These are phyloP conservation scores for Neurospora sp. DNA, from an alignment of 495 filamentous ascomycete species.

Conservation along the genomic window DNA sequence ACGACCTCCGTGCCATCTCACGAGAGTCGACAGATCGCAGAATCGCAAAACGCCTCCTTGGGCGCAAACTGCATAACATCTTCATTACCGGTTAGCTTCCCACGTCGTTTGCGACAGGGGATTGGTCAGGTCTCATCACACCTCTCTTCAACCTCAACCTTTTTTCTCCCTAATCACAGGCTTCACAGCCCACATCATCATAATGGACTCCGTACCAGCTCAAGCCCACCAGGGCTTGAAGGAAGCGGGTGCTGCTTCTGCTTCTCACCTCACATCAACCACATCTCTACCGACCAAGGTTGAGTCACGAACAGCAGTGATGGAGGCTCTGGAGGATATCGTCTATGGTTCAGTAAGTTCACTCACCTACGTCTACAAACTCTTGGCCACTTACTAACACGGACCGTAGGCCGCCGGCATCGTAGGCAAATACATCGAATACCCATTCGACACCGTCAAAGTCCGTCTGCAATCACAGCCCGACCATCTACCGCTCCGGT, in stretches of 20 bases:
- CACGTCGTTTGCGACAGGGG: background rate
- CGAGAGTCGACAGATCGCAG: background rate
- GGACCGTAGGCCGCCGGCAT: conserved; percentile 64
- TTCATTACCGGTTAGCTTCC: background rate
- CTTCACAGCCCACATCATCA: background rate
- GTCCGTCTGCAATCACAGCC: conserved; percentile 74
- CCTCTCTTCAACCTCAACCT: background rate
- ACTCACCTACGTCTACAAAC: background rate
- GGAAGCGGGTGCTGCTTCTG: background rate
- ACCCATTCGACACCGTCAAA: conserved; percentile 98
- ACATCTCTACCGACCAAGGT: conserved; percentile 6
- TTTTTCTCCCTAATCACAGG: background rate
- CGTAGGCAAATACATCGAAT: conserved; percentile 92
- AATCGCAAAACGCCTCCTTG: background rate
- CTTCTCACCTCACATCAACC: conserved; percentile 2
- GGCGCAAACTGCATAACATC: background rate
- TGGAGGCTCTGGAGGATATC: conserved; percentile 71
- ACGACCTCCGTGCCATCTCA: background rate
- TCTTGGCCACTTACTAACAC: conserved; percentile 7
- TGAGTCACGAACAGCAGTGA: conserved; percentile 32
- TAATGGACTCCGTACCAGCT: conserved; percentile 3
- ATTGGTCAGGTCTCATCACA: conserved; percentile 1
- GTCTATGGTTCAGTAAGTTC: conserved; percentile 69
- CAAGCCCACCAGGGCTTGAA: conserved; percentile 6
- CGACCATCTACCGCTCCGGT: conserved; percentile 68